A percentile compares a stretch with the other conserved stretches of the same genome.
Conservation (phyloP, 1,284 basidiomycete species). For the Filobasidium uniguttulatum region DNA sequence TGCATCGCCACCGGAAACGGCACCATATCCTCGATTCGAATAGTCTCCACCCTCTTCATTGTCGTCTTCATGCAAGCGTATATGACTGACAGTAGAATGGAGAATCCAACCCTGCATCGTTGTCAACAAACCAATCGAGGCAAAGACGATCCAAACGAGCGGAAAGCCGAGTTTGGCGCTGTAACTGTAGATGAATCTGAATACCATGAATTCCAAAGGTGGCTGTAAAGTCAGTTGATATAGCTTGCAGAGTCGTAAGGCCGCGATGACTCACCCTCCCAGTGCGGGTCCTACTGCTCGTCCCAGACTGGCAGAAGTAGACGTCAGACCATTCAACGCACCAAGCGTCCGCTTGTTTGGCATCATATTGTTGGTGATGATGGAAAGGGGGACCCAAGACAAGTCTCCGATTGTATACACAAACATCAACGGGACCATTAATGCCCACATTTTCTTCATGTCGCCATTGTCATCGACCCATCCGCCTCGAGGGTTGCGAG, state of each 20-base stretch:
- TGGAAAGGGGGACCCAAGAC: constrained; percentile 16
- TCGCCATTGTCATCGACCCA: constrained; percentile 15
- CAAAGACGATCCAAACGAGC: constrained; percentile 18
- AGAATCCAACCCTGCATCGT: constrained; percentile 12
- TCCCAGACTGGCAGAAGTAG: constrained; percentile 13
- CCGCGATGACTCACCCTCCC: constrained; percentile 14
- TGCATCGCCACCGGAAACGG: neutral
- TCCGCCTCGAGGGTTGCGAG: neutral
- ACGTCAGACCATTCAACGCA: constrained; percentile 16
- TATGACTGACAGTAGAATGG: neutral
- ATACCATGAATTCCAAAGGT: neutral
- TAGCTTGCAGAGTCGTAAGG: neutral
- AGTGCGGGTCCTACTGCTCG: constrained; percentile 17
- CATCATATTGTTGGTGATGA: constrained; percentile 17
- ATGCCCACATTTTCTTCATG: constrained; percentile 14
- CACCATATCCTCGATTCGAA: neutral
- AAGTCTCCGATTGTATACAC: constrained; percentile 18
- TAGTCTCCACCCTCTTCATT: neutral
- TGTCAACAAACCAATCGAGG: constrained; percentile 3
- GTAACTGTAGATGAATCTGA: constrained; percentile 15
- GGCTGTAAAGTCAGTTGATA: too few relatives aligned
- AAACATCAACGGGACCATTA: constrained; percentile 18
- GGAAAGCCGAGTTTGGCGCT: constrained; percentile 12
- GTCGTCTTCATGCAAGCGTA: too few relatives aligned
- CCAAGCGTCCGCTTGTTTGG: constrained; percentile 11